Evolutionary conservation across 2,329 filamentous ascomycete genomes (phyloP).

Genomic region (Boeremia exigua): DNA sequence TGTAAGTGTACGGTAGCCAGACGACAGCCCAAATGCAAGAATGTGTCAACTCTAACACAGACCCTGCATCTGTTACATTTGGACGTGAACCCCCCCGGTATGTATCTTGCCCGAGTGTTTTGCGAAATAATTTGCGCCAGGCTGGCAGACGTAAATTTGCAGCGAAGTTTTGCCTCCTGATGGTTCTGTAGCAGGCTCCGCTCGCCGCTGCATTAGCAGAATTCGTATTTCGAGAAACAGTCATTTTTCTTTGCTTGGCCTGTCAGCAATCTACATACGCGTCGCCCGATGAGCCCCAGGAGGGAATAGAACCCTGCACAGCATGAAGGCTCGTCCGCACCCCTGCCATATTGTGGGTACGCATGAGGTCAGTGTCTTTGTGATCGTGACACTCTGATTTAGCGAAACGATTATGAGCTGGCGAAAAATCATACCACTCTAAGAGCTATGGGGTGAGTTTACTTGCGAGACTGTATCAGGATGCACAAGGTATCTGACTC

Average conservation of each 20-base stretch:
- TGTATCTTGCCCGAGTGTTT: too few species aligned
- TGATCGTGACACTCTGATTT: not conserved
- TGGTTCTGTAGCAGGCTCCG: not conserved
- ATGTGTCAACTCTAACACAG: too few species aligned
- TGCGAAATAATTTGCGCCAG: too few species aligned
- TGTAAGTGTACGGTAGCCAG: too few species aligned
- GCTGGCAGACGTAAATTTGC: too few species aligned
- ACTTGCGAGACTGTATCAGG: not conserved
- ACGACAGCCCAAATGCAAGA: too few species aligned
- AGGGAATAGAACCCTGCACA: not conserved
- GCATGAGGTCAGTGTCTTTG: not conserved
- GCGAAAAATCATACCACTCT: not conserved
- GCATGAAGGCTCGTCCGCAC: not conserved
- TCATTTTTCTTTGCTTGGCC: not conserved
- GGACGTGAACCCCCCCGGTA: too few species aligned
- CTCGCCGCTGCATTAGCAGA: not conserved
- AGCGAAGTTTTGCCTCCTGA: too few species aligned
- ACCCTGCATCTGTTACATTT: too few species aligned
- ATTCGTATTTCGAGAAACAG: not conserved
- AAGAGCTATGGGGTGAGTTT: not conserved
- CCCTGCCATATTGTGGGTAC: not conserved
- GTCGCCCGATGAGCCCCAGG: not conserved
- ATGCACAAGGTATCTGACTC: not conserved
- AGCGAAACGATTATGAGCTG: not conserved
- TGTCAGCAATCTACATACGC: not conserved